Evolutionary conservation across 495 filamentous ascomycete species (phyloP).

Genomic region (Daldinia childiae): DNA sequence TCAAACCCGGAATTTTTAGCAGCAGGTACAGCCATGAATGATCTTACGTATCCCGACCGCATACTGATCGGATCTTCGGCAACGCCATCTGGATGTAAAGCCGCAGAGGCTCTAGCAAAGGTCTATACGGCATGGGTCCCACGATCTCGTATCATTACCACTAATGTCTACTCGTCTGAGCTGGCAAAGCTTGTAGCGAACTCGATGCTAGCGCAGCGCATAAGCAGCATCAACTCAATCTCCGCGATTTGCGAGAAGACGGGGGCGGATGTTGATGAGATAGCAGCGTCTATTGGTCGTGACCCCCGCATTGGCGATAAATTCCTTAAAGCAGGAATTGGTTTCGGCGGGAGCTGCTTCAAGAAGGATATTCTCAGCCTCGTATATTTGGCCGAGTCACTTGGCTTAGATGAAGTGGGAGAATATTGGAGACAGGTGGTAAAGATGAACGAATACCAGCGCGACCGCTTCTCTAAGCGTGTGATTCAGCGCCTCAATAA

Average conservation of each 20-base stretch:
- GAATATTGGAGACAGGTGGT: constrained; percentile 80
- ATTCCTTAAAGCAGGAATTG: constrained; percentile 80
- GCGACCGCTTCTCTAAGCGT: constrained; percentile 69
- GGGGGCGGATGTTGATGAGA: constrained; percentile 78
- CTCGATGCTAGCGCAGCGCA: constrained; percentile 82
- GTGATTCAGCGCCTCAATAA: constrained; percentile 74
- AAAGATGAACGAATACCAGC: constrained; percentile 80
- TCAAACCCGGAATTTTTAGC: constrained; percentile 88
- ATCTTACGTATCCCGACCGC: constrained; percentile 77
- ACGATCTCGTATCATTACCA: constrained; percentile 69
- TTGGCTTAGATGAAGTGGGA: constrained; percentile 76
- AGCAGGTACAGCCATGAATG: constrained; percentile 77
- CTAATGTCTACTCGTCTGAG: constrained; percentile 83
- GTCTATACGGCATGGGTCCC: constrained; percentile 81
- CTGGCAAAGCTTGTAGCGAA: constrained; percentile 83
- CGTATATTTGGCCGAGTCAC: constrained; percentile 74
- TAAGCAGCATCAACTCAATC: constrained; percentile 84
- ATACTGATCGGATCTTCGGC: constrained; percentile 77
- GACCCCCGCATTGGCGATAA: constrained; percentile 76
- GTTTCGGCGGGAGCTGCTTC: constrained; percentile 86
- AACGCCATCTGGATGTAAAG: constrained; percentile 64
- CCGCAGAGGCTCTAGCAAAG: constrained; percentile 68
- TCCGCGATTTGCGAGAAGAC: constrained; percentile 82
- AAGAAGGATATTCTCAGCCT: constrained; percentile 83
- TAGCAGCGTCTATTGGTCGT: constrained; percentile 72